Percentiles rank a stretch among this genome's conserved stretches.
These are phyloP conservation scores for Polytrichum commune DNA, from an alignment of 225 moss, liverwort and hornwort genomes.

Conservation along the genomic window DNA sequence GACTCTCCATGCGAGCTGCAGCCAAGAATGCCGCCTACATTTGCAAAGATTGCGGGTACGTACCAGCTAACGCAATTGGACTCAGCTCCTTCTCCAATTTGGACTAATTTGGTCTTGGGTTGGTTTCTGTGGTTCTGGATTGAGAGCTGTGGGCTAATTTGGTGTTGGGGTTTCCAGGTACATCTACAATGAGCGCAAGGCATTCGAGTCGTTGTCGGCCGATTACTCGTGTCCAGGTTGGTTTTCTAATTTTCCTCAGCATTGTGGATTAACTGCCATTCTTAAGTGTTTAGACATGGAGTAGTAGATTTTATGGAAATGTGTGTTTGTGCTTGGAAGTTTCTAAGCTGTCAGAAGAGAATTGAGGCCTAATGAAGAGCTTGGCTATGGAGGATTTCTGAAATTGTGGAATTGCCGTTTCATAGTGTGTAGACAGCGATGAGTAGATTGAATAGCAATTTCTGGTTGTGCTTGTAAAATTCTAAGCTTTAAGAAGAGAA, in stretches of 20 bases:
- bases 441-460: no score
- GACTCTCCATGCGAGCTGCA: conserved; percentile 78
- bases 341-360: no score
- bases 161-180: conserved; percentile 47
- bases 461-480: no score
- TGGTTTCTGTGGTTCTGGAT: neutral
- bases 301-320: neutral
- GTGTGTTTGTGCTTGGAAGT: neutral
- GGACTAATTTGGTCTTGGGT: neutral
- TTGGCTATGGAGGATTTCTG: no score
- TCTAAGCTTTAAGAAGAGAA: no score
- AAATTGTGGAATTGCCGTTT: no score
- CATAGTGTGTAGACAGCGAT: no score
- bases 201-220: conserved; percentile 66
- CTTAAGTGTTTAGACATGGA: no score
- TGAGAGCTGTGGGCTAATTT: neutral
- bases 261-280: neutral
- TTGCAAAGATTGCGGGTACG: conserved; percentile 89
- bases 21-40: conserved; percentile 88
- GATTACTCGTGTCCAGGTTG: conserved; percentile 88
- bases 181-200: conserved; percentile 76
- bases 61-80: neutral
- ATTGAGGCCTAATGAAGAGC: no score
- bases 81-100: neutral
- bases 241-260: neutral